A percentile compares a stretch with the other conserved stretches of the same genome.
Evolutionary conservation across 2,329 filamentous ascomycete species (phyloP).

Genomic region (Pyricularia sp.): DNA sequence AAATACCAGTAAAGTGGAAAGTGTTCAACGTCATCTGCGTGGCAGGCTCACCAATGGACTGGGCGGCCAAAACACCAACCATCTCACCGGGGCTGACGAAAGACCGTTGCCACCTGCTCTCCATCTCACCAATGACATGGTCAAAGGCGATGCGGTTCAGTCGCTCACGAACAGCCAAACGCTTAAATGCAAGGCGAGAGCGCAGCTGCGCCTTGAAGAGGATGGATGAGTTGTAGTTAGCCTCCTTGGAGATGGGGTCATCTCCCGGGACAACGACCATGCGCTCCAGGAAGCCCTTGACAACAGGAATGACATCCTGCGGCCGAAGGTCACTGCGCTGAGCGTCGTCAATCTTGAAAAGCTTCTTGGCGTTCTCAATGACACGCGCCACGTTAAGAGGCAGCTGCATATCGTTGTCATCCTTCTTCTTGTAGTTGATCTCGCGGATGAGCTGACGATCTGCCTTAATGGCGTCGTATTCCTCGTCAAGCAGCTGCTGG

Average conservation of each 20-base stretch:
- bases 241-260: slow-evolving; percentile 75
- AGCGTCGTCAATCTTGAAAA: slow-evolving; percentile 82
- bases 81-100: slow-evolving; percentile 92
- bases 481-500: slow-evolving; percentile 77
- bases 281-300: slow-evolving; percentile 64
- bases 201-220: slow-evolving; percentile 89
- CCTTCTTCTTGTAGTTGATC: slow-evolving; percentile 58
- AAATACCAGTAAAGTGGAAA: slow-evolving; percentile 99
- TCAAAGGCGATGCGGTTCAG: slow-evolving; percentile 88
- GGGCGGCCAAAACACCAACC: slow-evolving; percentile 94
- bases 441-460: slow-evolving; percentile 68
- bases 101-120: slow-evolving; percentile 77
- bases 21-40: slow-evolving; percentile 99
- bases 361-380: slow-evolving; percentile 79
- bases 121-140: slow-evolving; percentile 83
- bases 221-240: slow-evolving; percentile 78
- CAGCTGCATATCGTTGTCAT: slow-evolving; percentile 80
- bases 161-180: slow-evolving; percentile 75
- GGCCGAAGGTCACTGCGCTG: slow-evolving; percentile 86
- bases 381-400: slow-evolving; percentile 88
- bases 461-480: slow-evolving; percentile 70
- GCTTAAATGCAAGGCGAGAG: slow-evolving; percentile 85
- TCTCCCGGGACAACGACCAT: slow-evolving; percentile 80
- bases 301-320: slow-evolving; percentile 72
- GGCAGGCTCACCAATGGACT: slow-evolving; percentile 96